Base-by-base conservation (phyloP, 768 basidiomycete species). In the Epithele typhae region DNA sequence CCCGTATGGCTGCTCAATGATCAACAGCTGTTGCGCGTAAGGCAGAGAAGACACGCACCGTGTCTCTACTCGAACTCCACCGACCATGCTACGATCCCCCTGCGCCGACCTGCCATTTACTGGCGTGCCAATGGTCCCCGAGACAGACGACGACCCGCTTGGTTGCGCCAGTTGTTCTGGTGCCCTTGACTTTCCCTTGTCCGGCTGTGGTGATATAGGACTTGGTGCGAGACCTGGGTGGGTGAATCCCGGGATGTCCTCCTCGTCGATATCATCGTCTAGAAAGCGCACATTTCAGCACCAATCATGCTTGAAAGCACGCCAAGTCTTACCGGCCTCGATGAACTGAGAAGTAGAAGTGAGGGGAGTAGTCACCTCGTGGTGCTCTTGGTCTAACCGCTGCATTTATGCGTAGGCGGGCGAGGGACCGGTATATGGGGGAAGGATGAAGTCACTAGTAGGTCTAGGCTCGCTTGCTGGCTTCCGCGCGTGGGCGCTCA, bases 21-120 rank as follows among this genome's bases (percentile, higher is more conserved):
- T 30, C n/a, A n/a, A n/a, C n/a, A n/a, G n/a, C n/a, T n/a, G n/a
- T n/a, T n/a, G n/a, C n/a, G n/a, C n/a, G n/a, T n/a, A n/a, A n/a
- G n/a, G n/a, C n/a, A n/a, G n/a, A n/a, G n/a, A 30, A 7, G 35
- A 21, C 17, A 60, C 77, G 37, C 64, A 89, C 89, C 94, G 80
- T 40, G 89, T 90, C 68, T 98, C 94, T 2, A 92, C 82, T 56
- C 78, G 81, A 39, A 96, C 75, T 18, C 92, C 92, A n/a, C 90
- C 92, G 10, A 93, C 71, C 3, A 74, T 87, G 58, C 81, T 77
- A 45, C 86, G 74, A 25, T 76, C 63, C 12, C 80, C 53, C 23
- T 69, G 69, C 45, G 45, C 9, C 9, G 51, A 17, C 4, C 48
- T 37, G 33, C 66, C 62, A 4, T 68, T 62, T 9, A 75, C 65